Conservation (phyloP, 306 rosid genomes). For the Glycine tomentella region DNA sequence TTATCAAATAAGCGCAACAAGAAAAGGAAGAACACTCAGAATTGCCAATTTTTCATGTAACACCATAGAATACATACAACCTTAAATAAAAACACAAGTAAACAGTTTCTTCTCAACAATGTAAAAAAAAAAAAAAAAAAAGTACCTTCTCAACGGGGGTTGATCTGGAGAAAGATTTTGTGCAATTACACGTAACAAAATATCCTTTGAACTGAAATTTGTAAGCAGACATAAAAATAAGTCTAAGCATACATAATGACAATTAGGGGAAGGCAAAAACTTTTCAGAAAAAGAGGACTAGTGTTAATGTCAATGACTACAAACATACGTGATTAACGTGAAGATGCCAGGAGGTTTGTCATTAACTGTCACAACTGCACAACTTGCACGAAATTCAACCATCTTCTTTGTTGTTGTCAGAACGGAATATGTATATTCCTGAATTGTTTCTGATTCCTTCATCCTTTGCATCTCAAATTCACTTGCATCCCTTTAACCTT, state of each 20-base stretch:
- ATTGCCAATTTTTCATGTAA: slow-evolving; percentile 25
- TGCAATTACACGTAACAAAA: slow-evolving; percentile 91
- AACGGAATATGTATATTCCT: too few species aligned
- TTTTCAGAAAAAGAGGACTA: slow-evolving; percentile 18
- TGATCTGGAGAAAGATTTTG: slow-evolving; percentile 81
- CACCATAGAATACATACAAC: slow-evolving; percentile 20
- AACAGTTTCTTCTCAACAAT: slow-evolving; percentile 14
- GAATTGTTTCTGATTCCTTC: too few species aligned
- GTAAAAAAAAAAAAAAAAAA: slow-evolving; percentile 37
- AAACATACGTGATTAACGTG: slow-evolving; percentile 88
- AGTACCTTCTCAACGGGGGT: slow-evolving; percentile 93
- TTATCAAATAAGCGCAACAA: slow-evolving; percentile 30
- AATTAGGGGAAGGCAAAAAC: not conserved
- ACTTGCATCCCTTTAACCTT: too few species aligned
- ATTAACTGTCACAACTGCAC: slow-evolving; percentile 88
- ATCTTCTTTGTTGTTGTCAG: slow-evolving; percentile 80
- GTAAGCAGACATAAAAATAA: slow-evolving; percentile 26
- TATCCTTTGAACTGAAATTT: slow-evolving; percentile 85
- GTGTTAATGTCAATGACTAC: slow-evolving; percentile 12
- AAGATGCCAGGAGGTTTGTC: slow-evolving; percentile 87
- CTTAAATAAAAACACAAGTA: not conserved
- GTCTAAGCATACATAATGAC: slow-evolving; percentile 20
- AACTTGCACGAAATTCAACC: slow-evolving; percentile 81
- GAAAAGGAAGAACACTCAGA: slow-evolving; percentile 34
- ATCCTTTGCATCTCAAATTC: too few species aligned